Base-by-base conservation (phyloP, 2,329 filamentous ascomycete species). In the Nigrograna mackinnonii region DNA sequence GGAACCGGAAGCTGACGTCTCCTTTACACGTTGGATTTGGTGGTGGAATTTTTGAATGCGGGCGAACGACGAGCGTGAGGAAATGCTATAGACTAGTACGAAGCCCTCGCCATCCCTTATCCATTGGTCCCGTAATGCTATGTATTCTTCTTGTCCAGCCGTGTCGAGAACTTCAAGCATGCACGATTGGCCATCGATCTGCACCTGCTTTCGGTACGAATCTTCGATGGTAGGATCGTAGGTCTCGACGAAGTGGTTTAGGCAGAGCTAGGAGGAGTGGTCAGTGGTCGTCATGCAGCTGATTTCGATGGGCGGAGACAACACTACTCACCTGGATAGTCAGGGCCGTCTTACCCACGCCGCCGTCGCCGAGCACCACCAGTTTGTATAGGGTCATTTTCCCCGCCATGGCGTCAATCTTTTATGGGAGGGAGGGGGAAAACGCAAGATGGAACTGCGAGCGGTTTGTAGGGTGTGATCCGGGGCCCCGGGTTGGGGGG, bases 131-230 rank as follows among this genome's bases (percentile, higher is more conserved):
- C 94, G 83, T 61, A 97, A 77, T 35, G 94, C 94, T 51, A 92
- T 96, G 73, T 97, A 99, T 75, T 99, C 94, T 75, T 99, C 94
- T 71, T 99, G 94, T 44, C 94, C 94, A 39, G 94, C 94, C 41
- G 94, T 99, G 74, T 99, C 94, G 61, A 96, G 82, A 35, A 96
- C 91, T 72, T 97, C 92, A 62, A 96, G 84, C 91, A 96, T 96
- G 77, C 91, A 96, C 33, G 91, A 91, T 70, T 95, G 89, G 49
- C 85, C 83, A 67, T 97, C 94, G 71, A 97, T 97, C 65, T 96
- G 80, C 42, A 85, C 82, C 68, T 85, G 82, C 65, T 85, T 85
- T 49, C 82, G 79, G 64, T 85, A 85, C 33, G 82, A 85, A 60
- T 85, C 82, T 69, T 85, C 82, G 58, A 85, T 85, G 46, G 82